Evolutionary conservation across 2,329 filamentous ascomycete genomes (phyloP).

Genomic region (Pezicula rhizophila): DNA sequence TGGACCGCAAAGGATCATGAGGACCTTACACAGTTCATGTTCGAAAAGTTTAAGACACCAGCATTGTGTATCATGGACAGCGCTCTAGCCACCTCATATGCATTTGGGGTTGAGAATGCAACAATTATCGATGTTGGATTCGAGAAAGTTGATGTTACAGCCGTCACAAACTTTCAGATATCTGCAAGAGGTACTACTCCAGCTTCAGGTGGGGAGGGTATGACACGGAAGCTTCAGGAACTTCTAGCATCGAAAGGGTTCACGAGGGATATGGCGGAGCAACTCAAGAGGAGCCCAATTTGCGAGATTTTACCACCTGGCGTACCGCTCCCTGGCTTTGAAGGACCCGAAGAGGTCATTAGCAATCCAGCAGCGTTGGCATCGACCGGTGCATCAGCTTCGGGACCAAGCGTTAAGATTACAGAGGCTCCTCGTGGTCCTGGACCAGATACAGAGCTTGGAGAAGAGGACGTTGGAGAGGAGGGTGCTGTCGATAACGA

Average conservation of each 20-base stretch:
- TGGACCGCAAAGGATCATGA: conserved; percentile 90
- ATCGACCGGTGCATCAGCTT: conserved; percentile 24
- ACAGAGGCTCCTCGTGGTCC: conserved; percentile 21
- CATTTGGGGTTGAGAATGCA: conserved; percentile 66
- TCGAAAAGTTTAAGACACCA: conserved; percentile 94
- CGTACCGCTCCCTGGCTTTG: conserved; percentile 34
- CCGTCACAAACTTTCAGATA: conserved; percentile 77
- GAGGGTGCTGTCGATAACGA: conserved; percentile 50
- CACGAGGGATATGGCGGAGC: conserved; percentile 61
- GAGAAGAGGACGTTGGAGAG: conserved; percentile 31
- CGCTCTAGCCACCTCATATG: conserved; percentile 81
- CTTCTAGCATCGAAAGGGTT: conserved; percentile 58
- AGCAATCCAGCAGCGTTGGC: conserved; percentile 28
- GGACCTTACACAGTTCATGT: conserved; percentile 85
- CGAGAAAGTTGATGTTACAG: conserved; percentile 88
- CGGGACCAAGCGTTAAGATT: conserved; percentile 28
- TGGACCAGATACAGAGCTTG: conserved; percentile 16
- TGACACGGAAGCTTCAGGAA: conserved; percentile 68
- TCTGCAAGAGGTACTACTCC: conserved; percentile 55
- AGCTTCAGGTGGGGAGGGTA: conserved; percentile 75
- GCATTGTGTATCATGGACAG: conserved; percentile 87
- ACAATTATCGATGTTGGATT: conserved; percentile 88
- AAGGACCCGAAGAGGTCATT: conserved; percentile 36
- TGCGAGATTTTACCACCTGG: conserved; percentile 61
- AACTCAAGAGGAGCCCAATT: conserved; percentile 60